Evolutionary conservation across 2,329 filamentous ascomycete species (phyloP).

Genomic region (Xylariaceae sp.): DNA sequence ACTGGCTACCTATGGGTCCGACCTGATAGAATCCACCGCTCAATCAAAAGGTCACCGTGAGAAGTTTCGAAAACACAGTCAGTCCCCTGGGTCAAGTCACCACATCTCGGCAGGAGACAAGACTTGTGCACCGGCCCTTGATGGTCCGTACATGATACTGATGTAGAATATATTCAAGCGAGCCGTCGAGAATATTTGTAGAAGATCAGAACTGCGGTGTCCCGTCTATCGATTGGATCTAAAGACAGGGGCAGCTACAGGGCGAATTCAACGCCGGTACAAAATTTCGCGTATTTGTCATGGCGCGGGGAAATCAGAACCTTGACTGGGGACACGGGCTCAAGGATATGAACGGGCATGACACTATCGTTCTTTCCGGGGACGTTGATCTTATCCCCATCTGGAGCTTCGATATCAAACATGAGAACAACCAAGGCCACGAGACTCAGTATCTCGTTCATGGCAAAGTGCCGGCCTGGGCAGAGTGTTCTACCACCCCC

Average conservation of each 20-base stretch:
- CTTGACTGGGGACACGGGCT: constrained; percentile 24
- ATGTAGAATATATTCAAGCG: not conserved
- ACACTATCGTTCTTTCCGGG: constrained; percentile 29
- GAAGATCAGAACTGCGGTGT: not conserved
- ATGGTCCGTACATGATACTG: not conserved
- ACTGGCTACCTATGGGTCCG: too few species aligned
- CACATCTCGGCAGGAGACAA: too few species aligned
- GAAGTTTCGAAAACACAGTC: too few species aligned
- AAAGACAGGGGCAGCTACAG: not conserved
- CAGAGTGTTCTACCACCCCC: constrained; percentile 38
- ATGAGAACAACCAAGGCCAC: constrained; percentile 31
- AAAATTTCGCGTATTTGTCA: constrained; percentile 2
- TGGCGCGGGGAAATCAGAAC: constrained; percentile 22
- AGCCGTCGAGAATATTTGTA: not conserved
- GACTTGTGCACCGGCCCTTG: not conserved
- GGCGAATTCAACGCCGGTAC: constrained; percentile 7
- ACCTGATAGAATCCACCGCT: too few species aligned
- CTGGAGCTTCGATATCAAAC: constrained; percentile 26
- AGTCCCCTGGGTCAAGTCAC: too few species aligned
- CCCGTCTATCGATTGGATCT: not conserved
- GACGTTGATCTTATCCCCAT: constrained; percentile 22
- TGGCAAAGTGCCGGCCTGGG: constrained; percentile 37
- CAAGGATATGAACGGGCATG: constrained; percentile 30
- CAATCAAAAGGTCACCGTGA: too few species aligned
- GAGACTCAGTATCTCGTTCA: constrained; percentile 34